Percentiles rank a stretch among this genome's conserved stretches.
phyloP scores from a whole-genome alignment of 2,329 filamentous ascomycete species.

The Pyrenophora graminea region DNA sequence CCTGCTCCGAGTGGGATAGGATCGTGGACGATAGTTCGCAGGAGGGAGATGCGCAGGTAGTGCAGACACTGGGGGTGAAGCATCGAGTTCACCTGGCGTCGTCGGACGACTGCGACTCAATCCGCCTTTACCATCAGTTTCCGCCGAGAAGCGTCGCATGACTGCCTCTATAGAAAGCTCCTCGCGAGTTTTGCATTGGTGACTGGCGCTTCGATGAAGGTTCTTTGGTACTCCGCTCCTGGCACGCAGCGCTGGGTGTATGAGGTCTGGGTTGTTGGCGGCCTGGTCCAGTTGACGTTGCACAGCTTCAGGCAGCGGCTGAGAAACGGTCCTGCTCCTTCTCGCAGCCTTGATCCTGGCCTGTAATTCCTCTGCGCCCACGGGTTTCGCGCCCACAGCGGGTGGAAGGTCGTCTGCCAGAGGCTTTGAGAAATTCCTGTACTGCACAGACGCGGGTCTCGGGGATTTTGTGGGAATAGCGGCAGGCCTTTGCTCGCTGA shows the following conservation, averaged over 20 bases:
- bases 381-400: slow-evolving; percentile 10
- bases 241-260: slow-evolving; percentile 14
- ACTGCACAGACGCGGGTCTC: slow-evolving; percentile 26
- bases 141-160: slow-evolving; percentile 26
- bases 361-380: slow-evolving; percentile 24
- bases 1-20: slow-evolving; percentile 9
- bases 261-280: slow-evolving; percentile 7
- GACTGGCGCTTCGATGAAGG: slow-evolving; percentile 4
- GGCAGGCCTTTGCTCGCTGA: slow-evolving; percentile 30
- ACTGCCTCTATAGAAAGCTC: slow-evolving; percentile 27
- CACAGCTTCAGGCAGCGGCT: slow-evolving; percentile 12
- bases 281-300: slow-evolving; percentile 17
- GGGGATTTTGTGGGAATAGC: slow-evolving; percentile 13
- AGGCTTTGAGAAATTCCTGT: slow-evolving; percentile 22
- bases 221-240: slow-evolving; percentile 9
- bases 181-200: slow-evolving; percentile 4
- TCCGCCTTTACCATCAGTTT: slow-evolving; percentile 1
- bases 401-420: background rate
- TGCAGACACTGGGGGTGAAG: slow-evolving; percentile 6
- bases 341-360: slow-evolving; percentile 27
- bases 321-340: slow-evolving; percentile 13
- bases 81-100: background rate
- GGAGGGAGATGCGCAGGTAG: slow-evolving; percentile 3
- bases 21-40: slow-evolving; percentile 9
- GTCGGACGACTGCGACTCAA: background rate